Evolutionary conservation across 2,329 filamentous ascomycete species (phyloP), one percentile per base, ranked within the genome.

Genomic region (Fusarium sulawesiense): DNA sequence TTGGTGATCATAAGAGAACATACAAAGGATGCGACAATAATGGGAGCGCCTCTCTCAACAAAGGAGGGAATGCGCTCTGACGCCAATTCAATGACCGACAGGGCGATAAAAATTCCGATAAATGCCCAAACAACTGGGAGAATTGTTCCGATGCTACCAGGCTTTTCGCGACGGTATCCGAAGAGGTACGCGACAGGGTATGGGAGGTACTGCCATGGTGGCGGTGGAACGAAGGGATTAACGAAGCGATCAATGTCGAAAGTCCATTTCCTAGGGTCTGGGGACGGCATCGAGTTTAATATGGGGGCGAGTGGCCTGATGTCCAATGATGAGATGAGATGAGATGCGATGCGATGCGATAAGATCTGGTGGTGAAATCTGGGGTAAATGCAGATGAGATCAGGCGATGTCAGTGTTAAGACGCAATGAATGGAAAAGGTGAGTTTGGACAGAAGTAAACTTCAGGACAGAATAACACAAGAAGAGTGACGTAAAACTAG

Each of bases 241-340:
- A 97, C 77, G 76, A 91, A 88, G n/a, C 80, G 81, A 83, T 97
- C 94, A 68, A 97, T 87, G 80, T 96, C 88, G 79, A 97, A 89
- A 75, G 90, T 84, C 81, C 84, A 86, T 34, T 67, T 66, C 21
- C 42, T 71, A 1, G 71, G 73, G 18, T 71, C 30, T 32, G 64
- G 58, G 18, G 68, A 56, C 45, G 71, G 57, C 62, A 75, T 72
- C 18, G 42, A n/a, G 37, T 18, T 18, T 53, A 60, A 11, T 29
- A 18, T 30, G 16, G 7, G 40, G 34, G 34, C 34, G 18, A n/a
- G 40, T 41, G 30, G 18, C n/a, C 18, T 29, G 34, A 42, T 53
- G 29, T 12, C 34, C 34, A 37, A 37, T 21, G 44, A 58, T 49
- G 18, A 25, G 47, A 58, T 41, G 23, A n/a, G 18, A 54, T 44